A percentile compares a stretch with the other conserved stretches of the same genome.
Evolutionary conservation across 345 rosid species (phyloP).

Genomic region (Hibiscus tridactylites): DNA sequence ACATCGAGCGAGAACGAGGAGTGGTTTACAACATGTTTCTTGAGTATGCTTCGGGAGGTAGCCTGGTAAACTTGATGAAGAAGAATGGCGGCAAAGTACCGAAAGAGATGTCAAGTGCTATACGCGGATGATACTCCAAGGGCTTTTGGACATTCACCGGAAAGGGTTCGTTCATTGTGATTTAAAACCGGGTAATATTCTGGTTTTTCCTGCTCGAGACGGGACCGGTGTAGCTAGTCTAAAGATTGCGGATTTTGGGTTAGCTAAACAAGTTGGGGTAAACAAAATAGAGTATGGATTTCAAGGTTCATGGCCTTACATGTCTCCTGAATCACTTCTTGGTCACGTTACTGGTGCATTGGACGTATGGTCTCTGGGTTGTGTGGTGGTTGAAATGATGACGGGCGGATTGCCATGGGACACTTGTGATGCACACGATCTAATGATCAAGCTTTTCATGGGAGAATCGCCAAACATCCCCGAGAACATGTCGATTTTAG

Average conservation of each 20-base stretch:
- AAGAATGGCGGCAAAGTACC: too few species aligned
- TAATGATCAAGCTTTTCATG: too few species aligned
- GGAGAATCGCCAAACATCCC: background rate
- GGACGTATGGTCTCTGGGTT: background rate
- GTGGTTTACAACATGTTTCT: background rate
- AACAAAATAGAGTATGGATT: too few species aligned
- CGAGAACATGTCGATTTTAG: background rate
- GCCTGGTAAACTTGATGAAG: too few species aligned
- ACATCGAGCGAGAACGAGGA: background rate
- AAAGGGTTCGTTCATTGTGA: background rate
- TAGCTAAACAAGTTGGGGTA: background rate
- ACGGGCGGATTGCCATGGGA: background rate
- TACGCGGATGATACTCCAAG: too few species aligned
- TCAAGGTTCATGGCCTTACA: background rate
- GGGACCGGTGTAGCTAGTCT: background rate
- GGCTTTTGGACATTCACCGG: too few species aligned
- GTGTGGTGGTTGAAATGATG: background rate
- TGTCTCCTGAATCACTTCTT: background rate
- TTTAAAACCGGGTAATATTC: background rate
- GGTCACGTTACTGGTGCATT: background rate
- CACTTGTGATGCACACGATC: background rate
- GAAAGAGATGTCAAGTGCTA: too few species aligned
- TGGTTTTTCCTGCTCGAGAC: background rate
- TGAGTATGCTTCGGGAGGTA: too few species aligned
- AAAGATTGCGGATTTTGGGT: background rate